Evolutionary conservation across 495 filamentous ascomycete genomes (phyloP).

Genomic region (Corynascus novoguineensis): DNA sequence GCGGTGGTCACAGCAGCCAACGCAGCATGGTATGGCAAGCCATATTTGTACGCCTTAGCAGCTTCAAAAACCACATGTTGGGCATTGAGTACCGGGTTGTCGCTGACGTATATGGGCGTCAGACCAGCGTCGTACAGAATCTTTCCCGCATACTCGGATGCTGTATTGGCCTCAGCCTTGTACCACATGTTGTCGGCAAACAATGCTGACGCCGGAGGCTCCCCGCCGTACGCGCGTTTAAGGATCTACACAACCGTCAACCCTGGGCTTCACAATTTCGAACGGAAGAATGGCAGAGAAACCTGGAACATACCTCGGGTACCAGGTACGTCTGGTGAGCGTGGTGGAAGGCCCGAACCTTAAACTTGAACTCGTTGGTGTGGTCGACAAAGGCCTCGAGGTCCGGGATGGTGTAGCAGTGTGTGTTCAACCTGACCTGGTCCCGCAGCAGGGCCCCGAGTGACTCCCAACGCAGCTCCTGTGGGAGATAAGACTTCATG

Average conservation of each 20-base stretch:
- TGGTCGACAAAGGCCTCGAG: conserved; percentile 58
- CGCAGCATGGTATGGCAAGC: conserved; percentile 55
- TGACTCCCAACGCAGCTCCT: conserved; percentile 54
- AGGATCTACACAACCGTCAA: conserved; percentile 33
- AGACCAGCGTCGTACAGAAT: conserved; percentile 55
- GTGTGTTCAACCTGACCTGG: conserved; percentile 57
- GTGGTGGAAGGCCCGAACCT: conserved; percentile 58
- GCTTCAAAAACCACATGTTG: conserved; percentile 54
- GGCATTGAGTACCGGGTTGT: conserved; percentile 48
- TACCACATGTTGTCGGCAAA: conserved; percentile 62
- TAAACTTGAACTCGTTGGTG: conserved; percentile 61
- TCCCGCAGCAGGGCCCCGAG: conserved; percentile 53
- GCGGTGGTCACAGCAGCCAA: conserved; percentile 56
- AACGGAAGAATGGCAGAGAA: neutral
- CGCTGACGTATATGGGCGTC: conserved; percentile 45
- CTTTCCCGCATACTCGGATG: conserved; percentile 55
- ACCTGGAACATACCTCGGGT: conserved; percentile 50
- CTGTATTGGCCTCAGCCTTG: conserved; percentile 57
- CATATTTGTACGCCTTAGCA: conserved; percentile 55
- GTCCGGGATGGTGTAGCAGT: conserved; percentile 62
- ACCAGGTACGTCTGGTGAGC: conserved; percentile 57
- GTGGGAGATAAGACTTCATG: conserved; percentile 43
- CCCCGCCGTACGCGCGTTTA: conserved; percentile 44
- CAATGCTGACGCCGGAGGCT: conserved; percentile 41
- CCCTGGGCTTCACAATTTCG: neutral